Evolutionary conservation across 1,284 basidiomycete species (phyloP).

Genomic region (Caloboletus inedulis): DNA sequence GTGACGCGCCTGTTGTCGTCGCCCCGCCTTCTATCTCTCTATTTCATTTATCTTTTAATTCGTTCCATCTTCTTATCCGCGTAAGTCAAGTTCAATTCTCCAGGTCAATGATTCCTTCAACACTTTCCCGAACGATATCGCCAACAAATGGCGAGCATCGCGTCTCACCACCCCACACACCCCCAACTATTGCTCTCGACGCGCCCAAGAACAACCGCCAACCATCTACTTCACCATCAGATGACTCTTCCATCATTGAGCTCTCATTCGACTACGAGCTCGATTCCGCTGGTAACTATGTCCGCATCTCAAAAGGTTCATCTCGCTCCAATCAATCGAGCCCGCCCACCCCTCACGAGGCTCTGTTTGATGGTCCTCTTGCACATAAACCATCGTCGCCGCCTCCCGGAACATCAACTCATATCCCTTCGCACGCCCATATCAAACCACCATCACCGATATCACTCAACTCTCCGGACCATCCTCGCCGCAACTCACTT

Average conservation of each 20-base stretch:
- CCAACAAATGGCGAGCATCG: conserved; percentile 32
- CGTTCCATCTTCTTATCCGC: background rate
- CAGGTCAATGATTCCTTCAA: conserved; percentile 23
- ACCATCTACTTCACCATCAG: conserved; percentile 45
- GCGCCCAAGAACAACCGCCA: conserved; percentile 33
- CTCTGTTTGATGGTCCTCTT: conserved; percentile 24
- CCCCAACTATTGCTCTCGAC: conserved; percentile 27
- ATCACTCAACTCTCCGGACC: conserved; percentile 38
- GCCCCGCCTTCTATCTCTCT: background rate
- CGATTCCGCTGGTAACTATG: conserved; percentile 56
- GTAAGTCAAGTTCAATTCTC: conserved; percentile 17
- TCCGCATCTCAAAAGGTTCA: conserved; percentile 49
- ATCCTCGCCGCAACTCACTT: conserved; percentile 46
- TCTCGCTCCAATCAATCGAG: conserved; percentile 34
- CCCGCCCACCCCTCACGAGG: conserved; percentile 39
- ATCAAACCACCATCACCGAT: conserved; percentile 34
- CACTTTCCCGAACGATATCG: conserved; percentile 29
- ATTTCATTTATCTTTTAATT: background rate
- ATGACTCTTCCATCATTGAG: conserved; percentile 61
- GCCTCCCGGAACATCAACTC: conserved; percentile 22
- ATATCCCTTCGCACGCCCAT: conserved; percentile 21
- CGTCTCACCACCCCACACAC: conserved; percentile 31
- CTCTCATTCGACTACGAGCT: conserved; percentile 69
- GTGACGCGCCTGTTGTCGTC: conserved; percentile 19
- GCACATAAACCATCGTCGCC: conserved; percentile 25